Base-by-base conservation (phyloP, 2,329 filamentous ascomycete species). In the Colletotrichum agaves region DNA sequence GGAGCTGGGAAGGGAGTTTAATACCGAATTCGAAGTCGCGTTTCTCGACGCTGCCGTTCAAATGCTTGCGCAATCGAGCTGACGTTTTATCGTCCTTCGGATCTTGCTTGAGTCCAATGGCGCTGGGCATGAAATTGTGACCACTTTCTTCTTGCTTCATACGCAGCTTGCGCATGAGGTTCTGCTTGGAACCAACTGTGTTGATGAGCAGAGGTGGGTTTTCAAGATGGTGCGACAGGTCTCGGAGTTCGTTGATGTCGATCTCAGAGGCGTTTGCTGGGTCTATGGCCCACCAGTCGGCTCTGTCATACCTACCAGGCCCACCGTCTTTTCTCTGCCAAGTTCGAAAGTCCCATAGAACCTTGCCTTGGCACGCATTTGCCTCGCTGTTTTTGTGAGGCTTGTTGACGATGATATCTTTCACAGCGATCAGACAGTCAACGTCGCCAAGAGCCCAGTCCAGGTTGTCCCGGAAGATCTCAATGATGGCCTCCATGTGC, bases 21-120 rank as follows among this genome's bases (percentile, higher is more conserved):
- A 67, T 55, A 37, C 70, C 72, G 35, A 74, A 73, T 35, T 72
- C 69, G 56, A 70, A 74, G 43, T 69, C 67, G 12, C 67, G 64
- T 31, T 71, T 71, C 3, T 53, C 49, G 1, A 59, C 43, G 8
- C 46, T 43, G 6, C 43, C 57, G 2, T 13, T 27, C 2, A 62
- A 39, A 50, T 67, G 65, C 5, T 39, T 53, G 27, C 7, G 23
- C 5, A 13, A 70, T 3, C 44, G 44, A 11, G 5, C 37, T 10
- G 37, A 35, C 10, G 43, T n/a, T 1, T 19, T 21, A 3, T 52
- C 15, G 21, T 50, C 17, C 6, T 3, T 0, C 8, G 31, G 21
- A n/a, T 33, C 33, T 6, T 19, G 8, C 43, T 58, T 63, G 12
- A 63, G n/a, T 31, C 61, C 61, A 17, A 58, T 11, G 4, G 41